A percentile compares a stretch with the other conserved stretches of the same genome.
Evolutionary conservation across 1,284 basidiomycete genomes (phyloP).

Genomic region (Cystobasidiaceae sp.): DNA sequence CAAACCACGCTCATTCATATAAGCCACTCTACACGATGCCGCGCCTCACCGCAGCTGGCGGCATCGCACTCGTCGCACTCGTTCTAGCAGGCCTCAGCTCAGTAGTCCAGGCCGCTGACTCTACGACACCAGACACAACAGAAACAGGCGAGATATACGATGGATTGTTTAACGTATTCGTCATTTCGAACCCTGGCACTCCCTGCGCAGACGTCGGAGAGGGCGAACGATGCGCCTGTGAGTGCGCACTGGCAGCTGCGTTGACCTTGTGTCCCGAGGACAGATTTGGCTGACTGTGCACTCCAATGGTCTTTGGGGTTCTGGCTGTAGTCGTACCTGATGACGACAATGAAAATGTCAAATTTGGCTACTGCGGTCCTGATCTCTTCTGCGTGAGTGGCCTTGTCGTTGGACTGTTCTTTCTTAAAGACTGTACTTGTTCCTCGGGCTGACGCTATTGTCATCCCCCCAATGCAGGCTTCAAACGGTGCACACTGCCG

Average conservation of each 20-base stretch:
- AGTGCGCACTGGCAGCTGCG: background rate
- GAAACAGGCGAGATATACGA: no score
- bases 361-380: constrained; percentile 16
- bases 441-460: background rate
- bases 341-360: background rate
- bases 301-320: no score
- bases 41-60: no score
- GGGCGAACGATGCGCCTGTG: constrained; percentile 8
- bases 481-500: constrained; percentile 11
- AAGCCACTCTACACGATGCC: no score
- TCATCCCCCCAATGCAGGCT: background rate
- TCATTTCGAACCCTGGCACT: constrained; percentile 12
- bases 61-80: no score
- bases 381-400: constrained; percentile 11
- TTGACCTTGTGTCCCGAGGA: background rate
- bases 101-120: background rate
- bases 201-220: constrained; percentile 12
- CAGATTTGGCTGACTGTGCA: background rate
- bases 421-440: background rate
- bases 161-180: background rate
- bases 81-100: no score
- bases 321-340: background rate
- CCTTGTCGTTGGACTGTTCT: background rate
- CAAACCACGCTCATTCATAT: no score
- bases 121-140: background rate